These are phyloP conservation scores for Globisporangium irregulare DNA, from an alignment of 352 stramenopile genomes.

Conservation along the genomic window DNA sequence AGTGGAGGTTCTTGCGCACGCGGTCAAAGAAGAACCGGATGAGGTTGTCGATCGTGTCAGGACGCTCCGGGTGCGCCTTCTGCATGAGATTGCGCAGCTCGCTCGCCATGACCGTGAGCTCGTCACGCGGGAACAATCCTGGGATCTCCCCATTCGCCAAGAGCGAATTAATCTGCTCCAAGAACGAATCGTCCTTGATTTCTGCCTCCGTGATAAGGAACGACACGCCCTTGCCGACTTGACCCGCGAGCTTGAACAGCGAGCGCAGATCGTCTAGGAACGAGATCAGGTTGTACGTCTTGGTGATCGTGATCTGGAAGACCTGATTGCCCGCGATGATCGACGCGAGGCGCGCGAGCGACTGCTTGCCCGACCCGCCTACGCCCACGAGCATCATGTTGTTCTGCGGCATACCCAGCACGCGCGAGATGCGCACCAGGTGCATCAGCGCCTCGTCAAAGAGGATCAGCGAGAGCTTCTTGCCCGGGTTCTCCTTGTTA, in stretches of 20 bases:
- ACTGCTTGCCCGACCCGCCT: conserved; percentile 88
- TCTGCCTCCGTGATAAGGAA: conserved; percentile 89
- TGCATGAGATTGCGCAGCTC: conserved; percentile 74
- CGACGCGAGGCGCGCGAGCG: conserved; percentile 69
- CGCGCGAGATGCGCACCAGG: conserved; percentile 77
- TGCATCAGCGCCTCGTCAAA: conserved; percentile 90
- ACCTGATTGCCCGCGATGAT: conserved; percentile 73
- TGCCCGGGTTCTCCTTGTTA: conserved; percentile 77
- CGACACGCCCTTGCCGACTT: conserved; percentile 72
- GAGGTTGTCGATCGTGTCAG: conserved; percentile 82
- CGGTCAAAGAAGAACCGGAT: conserved; percentile 85
- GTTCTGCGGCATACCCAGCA: conserved; percentile 77
- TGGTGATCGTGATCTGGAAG: conserved; percentile 88
- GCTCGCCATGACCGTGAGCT: conserved; percentile 80
- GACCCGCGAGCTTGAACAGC: conserved; percentile 82
- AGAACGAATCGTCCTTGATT: conserved; percentile 89
- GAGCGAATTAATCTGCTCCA: conserved; percentile 88
- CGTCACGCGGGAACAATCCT: conserved; percentile 87
- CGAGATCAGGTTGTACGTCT: conserved; percentile 78
- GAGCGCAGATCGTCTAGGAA: conserved; percentile 87
- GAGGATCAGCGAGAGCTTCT: conserved; percentile 77
- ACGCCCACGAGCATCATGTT: conserved; percentile 92
- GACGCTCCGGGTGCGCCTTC: conserved; percentile 58
- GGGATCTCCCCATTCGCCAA: conserved; percentile 84
- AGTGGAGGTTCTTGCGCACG: conserved; percentile 80